phyloP scores from a whole-genome alignment of 306 rosid genomes.

The Rubus idaeus region DNA sequence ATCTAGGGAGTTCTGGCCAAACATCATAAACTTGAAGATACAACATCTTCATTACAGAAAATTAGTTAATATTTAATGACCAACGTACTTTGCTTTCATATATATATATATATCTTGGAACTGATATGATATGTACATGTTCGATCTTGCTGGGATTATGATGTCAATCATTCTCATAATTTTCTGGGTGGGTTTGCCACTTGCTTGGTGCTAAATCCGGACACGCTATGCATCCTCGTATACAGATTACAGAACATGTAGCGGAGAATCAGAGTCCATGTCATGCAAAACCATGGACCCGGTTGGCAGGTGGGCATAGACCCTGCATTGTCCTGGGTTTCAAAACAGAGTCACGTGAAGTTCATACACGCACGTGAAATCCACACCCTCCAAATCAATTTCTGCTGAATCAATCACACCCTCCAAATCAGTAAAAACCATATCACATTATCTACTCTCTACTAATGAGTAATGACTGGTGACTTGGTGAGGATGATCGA shows the following conservation, averaged over 20 bases:
- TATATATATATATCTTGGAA: too few species aligned
- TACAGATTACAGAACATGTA: neutral
- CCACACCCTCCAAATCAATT: constrained; percentile 14
- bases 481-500: too few species aligned
- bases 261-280: neutral
- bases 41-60: too few species aligned
- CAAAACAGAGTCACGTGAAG: constrained; percentile 47
- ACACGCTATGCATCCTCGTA: neutral
- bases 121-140: too few species aligned
- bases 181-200: neutral
- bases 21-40: too few species aligned
- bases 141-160: neutral
- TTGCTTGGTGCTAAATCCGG: neutral
- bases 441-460: too few species aligned
- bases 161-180: constrained; percentile 8
- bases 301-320: too few species aligned
- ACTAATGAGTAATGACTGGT: too few species aligned
- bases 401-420: neutral
- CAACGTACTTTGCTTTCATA: too few species aligned
- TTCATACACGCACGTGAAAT: constrained; percentile 31
- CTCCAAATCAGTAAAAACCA: neutral
- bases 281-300: constrained; percentile 12
- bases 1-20: too few species aligned
- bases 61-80: too few species aligned
- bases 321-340: neutral